Conservation (phyloP, 2,329 filamentous ascomycete species). For the Akanthomyces muscarius region DNA sequence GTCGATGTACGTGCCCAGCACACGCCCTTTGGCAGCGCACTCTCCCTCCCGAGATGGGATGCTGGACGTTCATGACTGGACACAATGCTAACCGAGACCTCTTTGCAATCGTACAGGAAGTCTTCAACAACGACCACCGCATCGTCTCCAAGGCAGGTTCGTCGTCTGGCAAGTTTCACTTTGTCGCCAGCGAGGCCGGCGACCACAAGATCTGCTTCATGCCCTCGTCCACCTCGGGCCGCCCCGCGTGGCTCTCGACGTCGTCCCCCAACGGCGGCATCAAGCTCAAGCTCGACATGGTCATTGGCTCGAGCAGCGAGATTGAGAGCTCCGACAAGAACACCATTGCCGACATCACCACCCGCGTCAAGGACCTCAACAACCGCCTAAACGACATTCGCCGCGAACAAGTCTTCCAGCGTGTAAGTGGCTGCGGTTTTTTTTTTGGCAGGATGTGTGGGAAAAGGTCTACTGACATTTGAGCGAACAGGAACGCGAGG, state of each 20-base stretch:
- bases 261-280: constrained; percentile 68
- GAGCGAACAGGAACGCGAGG: constrained; percentile 75
- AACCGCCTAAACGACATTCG: constrained; percentile 80
- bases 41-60: background rate
- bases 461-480: constrained; percentile 9
- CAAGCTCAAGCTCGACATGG: constrained; percentile 81
- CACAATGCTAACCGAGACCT: constrained; percentile 16
- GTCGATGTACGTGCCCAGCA: constrained; percentile 62
- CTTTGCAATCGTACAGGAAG: constrained; percentile 55
- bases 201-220: constrained; percentile 96
- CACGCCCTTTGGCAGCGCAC: background rate
- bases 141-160: constrained; percentile 82
- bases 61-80: background rate
- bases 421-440: constrained; percentile 50
- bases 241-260: constrained; percentile 67
- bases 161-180: constrained; percentile 81
- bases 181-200: constrained; percentile 89
- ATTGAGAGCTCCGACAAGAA: constrained; percentile 92
- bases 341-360: constrained; percentile 85
- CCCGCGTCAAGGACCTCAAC: constrained; percentile 87
- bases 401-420: constrained; percentile 93
- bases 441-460: background rate
- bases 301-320: constrained; percentile 88
- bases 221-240: constrained; percentile 68
- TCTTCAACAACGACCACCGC: constrained; percentile 96